Evolutionary conservation across 2,329 filamentous ascomycete genomes (phyloP).

Genomic region (Penicillium freii): DNA sequence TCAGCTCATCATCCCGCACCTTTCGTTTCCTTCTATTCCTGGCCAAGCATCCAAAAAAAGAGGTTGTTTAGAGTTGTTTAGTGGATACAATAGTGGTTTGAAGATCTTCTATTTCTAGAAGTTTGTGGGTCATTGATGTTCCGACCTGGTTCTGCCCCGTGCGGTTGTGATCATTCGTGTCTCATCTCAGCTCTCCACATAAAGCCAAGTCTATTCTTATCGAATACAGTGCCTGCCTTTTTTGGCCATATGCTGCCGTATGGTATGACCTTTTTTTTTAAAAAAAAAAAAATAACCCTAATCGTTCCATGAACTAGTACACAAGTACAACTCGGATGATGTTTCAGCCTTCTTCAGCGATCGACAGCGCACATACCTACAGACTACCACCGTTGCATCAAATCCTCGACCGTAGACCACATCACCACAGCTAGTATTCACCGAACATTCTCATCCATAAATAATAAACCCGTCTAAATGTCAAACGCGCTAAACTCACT

Average conservation of each 20-base stretch:
- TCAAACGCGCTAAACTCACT: not conserved
- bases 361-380: not conserved
- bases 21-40: not conserved
- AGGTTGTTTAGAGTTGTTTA: not conserved
- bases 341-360: not conserved
- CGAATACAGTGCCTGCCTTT: not conserved
- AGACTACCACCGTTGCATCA: constrained; percentile 5
- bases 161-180: not conserved
- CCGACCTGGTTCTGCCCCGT: not conserved
- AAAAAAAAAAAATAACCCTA: not conserved
- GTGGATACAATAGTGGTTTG: not conserved
- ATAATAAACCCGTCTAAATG: not conserved
- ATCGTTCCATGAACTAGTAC: not conserved
- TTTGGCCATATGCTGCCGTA: not conserved
- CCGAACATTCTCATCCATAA: not conserved
- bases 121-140: not conserved
- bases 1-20: not conserved
- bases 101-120: not conserved
- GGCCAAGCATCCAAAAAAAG: not conserved
- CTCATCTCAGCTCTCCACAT: constrained; percentile 6
- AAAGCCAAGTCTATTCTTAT: constrained; percentile 4
- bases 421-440: not conserved
- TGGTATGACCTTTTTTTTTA: not conserved
- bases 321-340: not conserved
- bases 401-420: not conserved